phyloP scores from a whole-genome alignment of 2,329 filamentous ascomycete species.

The Aspergillus viridinutans region DNA sequence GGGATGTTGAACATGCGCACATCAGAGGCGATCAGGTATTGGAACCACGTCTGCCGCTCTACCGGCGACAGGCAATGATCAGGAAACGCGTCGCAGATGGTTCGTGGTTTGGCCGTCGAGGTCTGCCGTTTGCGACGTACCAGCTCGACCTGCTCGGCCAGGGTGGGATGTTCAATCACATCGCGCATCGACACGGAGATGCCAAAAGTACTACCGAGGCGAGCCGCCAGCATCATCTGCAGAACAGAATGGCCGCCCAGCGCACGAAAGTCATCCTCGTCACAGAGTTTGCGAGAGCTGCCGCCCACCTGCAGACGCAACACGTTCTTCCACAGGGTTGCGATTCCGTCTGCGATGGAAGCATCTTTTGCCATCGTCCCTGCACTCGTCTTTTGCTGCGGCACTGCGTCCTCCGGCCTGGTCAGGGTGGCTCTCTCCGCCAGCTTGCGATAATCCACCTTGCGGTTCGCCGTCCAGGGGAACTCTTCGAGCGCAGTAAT shows the following conservation, averaged over 20 bases:
- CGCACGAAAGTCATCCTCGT: background rate
- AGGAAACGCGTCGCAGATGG: background rate
- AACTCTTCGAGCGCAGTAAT: background rate
- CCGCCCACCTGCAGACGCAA: background rate
- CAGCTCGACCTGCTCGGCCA: background rate
- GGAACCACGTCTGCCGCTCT: background rate
- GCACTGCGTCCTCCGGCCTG: background rate
- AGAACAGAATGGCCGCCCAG: constrained; percentile 1
- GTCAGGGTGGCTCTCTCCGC: background rate
- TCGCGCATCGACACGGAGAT: background rate
- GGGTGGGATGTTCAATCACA: background rate
- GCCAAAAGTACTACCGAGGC: background rate
- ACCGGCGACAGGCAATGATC: background rate
- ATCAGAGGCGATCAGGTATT: background rate
- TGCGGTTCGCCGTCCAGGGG: background rate
- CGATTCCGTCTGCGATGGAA: background rate
- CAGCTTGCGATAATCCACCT: background rate
- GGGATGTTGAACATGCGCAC: background rate
- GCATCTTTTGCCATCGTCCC: background rate
- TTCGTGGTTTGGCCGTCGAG: background rate
- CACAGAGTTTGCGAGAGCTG: background rate
- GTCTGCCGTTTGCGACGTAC: background rate
- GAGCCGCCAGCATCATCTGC: constrained; percentile 1
- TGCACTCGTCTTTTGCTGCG: background rate
- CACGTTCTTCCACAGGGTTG: background rate